Conservation (phyloP, 176 grass and related monocot genomes). For the Musa beccarii region DNA sequence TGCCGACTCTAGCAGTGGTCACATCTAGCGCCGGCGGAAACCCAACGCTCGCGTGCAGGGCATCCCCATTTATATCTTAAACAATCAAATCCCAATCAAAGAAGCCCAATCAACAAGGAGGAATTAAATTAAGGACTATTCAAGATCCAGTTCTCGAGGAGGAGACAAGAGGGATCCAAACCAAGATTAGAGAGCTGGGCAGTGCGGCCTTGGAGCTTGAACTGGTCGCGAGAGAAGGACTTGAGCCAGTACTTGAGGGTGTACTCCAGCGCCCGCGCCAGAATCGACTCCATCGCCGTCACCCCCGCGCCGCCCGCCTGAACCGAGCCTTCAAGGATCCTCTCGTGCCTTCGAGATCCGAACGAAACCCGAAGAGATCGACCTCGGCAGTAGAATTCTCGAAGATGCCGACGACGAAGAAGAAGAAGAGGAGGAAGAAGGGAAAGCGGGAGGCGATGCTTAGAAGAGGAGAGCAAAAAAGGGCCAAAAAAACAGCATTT, state of each 20-base stretch:
- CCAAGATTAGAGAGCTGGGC: constrained; percentile 91
- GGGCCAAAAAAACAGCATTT: neutral
- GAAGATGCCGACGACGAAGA: neutral
- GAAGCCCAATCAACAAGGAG: neutral
- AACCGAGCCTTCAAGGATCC: neutral
- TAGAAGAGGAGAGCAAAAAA: neutral
- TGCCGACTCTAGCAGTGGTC: constrained; percentile 70
- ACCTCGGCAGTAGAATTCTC: neutral
- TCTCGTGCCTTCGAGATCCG: neutral
- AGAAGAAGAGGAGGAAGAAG: neutral
- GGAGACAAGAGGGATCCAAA: constrained; percentile 16
- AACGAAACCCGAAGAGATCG: neutral
- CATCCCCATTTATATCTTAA: constrained; percentile 95
- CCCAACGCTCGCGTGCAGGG: constrained; percentile 78
- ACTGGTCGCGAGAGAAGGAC: constrained; percentile 98
- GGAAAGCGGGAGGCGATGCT: neutral
- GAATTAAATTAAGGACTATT: neutral
- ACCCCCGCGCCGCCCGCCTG: neutral
- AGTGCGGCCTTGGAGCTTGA: constrained; percentile 97
- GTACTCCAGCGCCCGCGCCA: constrained; percentile 97
- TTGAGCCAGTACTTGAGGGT: constrained; percentile 99
- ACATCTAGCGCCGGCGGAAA: constrained; percentile 72
- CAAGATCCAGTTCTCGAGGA: neutral
- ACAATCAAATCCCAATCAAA: neutral
- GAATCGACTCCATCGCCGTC: constrained; percentile 85